phyloP scores from a whole-genome alignment of 139 green algal genomes.

The Asterochloris sp. region DNA sequence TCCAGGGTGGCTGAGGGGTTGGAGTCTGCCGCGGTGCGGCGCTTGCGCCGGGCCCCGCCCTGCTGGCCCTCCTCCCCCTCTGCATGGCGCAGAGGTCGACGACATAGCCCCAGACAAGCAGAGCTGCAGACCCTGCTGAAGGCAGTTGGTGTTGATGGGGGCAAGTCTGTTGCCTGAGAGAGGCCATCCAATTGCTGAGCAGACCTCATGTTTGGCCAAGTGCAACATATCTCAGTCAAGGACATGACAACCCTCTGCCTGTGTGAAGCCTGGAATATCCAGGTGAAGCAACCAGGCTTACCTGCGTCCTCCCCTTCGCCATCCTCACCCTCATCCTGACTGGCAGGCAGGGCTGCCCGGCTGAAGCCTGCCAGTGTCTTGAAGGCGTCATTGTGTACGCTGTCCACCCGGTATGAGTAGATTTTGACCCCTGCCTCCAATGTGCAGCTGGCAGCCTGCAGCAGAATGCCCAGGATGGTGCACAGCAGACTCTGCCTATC shows the following conservation, averaged over 20 bases:
- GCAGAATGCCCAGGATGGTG: too few relatives aligned
- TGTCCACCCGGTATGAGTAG: constrained; percentile 85
- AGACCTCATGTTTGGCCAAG: too few relatives aligned
- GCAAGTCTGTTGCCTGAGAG: too few relatives aligned
- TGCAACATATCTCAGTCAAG: too few relatives aligned
- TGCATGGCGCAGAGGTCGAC: neutral
- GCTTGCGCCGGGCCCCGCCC: neutral
- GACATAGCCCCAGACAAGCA: too few relatives aligned
- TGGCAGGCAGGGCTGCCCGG: constrained; percentile 22
- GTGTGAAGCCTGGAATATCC: too few relatives aligned
- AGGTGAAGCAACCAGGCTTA: neutral
- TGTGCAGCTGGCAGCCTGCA: constrained; percentile 61
- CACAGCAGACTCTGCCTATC: too few relatives aligned
- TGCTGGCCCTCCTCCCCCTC: constrained; percentile 3
- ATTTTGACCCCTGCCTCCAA: constrained; percentile 91
- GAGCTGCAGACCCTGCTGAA: too few relatives aligned
- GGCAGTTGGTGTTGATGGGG: too few relatives aligned
- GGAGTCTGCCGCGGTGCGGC: neutral
- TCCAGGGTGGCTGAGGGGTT: constrained; percentile 56
- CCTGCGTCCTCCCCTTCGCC: constrained; percentile 2
- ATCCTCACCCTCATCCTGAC: neutral
- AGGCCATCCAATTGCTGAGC: too few relatives aligned
- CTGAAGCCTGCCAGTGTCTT: constrained; percentile 65
- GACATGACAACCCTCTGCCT: too few relatives aligned
- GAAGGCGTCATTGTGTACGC: constrained; percentile 75